These are phyloP conservation scores for Vicia faba DNA, from an alignment of 306 rosid genomes.

Conservation along the genomic window DNA sequence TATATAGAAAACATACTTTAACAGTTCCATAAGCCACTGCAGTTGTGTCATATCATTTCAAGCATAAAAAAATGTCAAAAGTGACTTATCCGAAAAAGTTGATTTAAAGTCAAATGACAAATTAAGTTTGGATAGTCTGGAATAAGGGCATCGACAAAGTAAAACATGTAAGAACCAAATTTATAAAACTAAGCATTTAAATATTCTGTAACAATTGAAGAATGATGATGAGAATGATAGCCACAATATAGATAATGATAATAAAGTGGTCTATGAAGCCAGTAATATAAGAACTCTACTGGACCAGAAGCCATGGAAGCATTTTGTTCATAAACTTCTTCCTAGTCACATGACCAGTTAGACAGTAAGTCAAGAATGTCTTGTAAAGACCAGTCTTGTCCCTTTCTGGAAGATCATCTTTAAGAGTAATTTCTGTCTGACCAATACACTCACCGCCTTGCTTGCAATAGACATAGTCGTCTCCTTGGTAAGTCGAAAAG, in stretches of 20 bases:
- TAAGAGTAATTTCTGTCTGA: conserved; percentile 90
- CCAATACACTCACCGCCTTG: conserved; percentile 86
- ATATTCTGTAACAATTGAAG: conserved; percentile 48
- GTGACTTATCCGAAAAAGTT: no score
- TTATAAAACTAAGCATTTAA: no score
- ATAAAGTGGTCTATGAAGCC: conserved; percentile 77
- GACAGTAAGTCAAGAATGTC: conserved; percentile 78
- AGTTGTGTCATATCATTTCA: no score
- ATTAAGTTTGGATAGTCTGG: no score
- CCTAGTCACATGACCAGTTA: conserved; percentile 86
- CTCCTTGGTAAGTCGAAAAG: conserved; percentile 85
- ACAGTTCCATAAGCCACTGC: no score
- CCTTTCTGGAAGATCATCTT: conserved; percentile 85
- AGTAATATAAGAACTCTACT: conserved; percentile 72
- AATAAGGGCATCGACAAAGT: no score
- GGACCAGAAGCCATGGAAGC: no score
- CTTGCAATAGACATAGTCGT: conserved; percentile 90
- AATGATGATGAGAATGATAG: conserved; percentile 65
- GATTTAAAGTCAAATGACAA: no score
- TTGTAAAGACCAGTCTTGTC: conserved; percentile 90
- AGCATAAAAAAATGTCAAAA: no score
- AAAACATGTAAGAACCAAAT: no score
- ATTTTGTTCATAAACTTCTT: no score
- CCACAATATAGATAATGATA: conserved; percentile 70
- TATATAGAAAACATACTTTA: no score